Conservation (phyloP, 176 grass and related monocot genomes). For the Ananas comosus region DNA sequence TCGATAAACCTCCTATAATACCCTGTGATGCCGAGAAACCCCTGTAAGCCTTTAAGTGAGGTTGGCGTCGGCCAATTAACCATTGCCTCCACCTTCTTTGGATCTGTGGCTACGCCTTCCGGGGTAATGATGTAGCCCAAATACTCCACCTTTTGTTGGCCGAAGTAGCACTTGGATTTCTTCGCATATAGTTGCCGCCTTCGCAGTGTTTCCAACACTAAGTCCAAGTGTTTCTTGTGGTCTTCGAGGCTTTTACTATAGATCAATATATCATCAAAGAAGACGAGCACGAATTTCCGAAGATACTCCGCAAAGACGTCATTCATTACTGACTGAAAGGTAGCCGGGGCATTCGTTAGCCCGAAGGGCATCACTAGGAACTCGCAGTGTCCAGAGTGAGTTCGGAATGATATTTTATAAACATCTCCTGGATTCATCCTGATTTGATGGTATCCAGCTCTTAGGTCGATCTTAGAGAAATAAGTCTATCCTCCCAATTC, state of each 20-base stretch:
- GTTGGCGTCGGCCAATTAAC: not conserved
- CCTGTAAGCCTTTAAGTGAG: not conserved
- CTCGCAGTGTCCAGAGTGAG: too few species aligned
- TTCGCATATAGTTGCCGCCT: not conserved
- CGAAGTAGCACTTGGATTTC: not conserved
- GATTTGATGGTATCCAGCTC: constrained; percentile 7
- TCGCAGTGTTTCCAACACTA: not conserved
- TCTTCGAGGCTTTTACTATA: not conserved
- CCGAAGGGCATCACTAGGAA: too few species aligned
- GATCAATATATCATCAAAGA: constrained; percentile 5
- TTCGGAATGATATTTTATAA: not conserved
- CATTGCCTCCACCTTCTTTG: not conserved
- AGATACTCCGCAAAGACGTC: not conserved
- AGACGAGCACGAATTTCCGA: not conserved
- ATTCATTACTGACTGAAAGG: not conserved
- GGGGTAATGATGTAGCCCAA: not conserved
- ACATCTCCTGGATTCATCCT: not conserved
- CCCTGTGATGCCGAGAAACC: not conserved
- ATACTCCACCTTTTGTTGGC: not conserved
- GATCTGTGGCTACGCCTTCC: not conserved
- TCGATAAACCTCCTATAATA: constrained; percentile 8
- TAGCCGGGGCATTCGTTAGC: not conserved
- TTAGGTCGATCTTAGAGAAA: constrained; percentile 1
- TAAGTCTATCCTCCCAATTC: not conserved
- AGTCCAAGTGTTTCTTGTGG: not conserved